A percentile compares a stretch with the other conserved stretches of the same genome.
Evolutionary conservation across 768 basidiomycete genomes (phyloP).

Genomic region (Mycena crocata): DNA sequence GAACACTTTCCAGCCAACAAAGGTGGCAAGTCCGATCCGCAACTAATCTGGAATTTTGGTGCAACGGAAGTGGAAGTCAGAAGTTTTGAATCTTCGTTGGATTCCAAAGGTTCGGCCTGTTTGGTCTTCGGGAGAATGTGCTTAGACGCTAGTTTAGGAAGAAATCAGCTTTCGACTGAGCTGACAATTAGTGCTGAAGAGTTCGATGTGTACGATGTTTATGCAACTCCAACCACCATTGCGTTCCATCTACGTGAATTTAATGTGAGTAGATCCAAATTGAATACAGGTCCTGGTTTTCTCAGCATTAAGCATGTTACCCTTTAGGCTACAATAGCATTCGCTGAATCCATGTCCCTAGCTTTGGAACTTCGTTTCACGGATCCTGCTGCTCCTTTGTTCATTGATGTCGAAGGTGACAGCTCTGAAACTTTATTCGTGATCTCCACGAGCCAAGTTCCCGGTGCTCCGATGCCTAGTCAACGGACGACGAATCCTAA

Average conservation of each 20-base stretch:
- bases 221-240: constrained; percentile 70
- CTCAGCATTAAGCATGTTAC: background rate
- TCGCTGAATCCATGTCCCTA: constrained; percentile 77
- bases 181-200: constrained; percentile 82
- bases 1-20: constrained; percentile 82
- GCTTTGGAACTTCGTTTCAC: constrained; percentile 81
- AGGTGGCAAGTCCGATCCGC: constrained; percentile 76
- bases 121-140: background rate
- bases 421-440: constrained; percentile 75
- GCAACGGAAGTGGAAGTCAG: constrained; percentile 75
- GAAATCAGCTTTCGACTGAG: constrained; percentile 78
- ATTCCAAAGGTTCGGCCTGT: constrained; percentile 64
- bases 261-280: constrained; percentile 61
- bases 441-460: constrained; percentile 79
- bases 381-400: constrained; percentile 78
- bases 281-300: background rate
- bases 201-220: constrained; percentile 82
- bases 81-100: constrained; percentile 74
- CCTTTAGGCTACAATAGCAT: constrained; percentile 79
- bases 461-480: constrained; percentile 47
- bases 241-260: constrained; percentile 89
- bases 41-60: constrained; percentile 84
- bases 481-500: constrained; percentile 39
- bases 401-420: constrained; percentile 81
- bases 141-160: constrained; percentile 51